Percentiles rank a stretch among this genome's conserved stretches.
Conservation (phyloP, 2,329 filamentous ascomycete species). For the Teratosphaeria pseudoeucalypti region DNA sequence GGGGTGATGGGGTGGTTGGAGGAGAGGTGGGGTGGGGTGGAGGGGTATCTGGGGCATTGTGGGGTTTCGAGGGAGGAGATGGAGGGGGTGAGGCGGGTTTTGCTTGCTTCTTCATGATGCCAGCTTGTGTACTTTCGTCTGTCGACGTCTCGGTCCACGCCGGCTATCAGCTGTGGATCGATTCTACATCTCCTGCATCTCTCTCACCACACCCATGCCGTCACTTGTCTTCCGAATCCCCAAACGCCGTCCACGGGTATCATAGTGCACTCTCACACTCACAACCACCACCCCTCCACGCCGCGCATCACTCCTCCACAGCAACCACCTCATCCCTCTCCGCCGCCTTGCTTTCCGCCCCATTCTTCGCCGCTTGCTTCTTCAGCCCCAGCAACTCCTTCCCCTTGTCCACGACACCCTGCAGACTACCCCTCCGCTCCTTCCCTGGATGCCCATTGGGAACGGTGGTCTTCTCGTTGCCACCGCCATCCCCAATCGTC, state of each 20-base stretch:
- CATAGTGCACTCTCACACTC: background rate
- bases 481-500: conserved; percentile 32
- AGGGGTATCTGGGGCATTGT: conserved; percentile 53
- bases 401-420: conserved; percentile 42
- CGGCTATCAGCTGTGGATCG: background rate
- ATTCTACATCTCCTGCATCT: background rate
- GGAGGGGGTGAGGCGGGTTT: conserved; percentile 24
- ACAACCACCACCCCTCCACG: background rate
- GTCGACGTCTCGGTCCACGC: background rate
- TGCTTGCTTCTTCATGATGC: conserved; percentile 7
- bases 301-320: background rate
- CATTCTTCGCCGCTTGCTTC: conserved; percentile 25
- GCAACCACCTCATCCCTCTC: background rate
- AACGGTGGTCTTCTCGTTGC: conserved; percentile 30
- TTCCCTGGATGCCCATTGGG: conserved; percentile 8
- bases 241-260: background rate
- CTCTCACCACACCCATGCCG: background rate
- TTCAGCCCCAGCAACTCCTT: conserved; percentile 40
- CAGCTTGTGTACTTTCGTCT: background rate
- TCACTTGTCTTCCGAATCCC: background rate
- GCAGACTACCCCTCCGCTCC: conserved; percentile 18
- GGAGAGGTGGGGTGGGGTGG: conserved; percentile 54
- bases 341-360: conserved; percentile 8
- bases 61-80: conserved; percentile 37
- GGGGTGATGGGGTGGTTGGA: conserved; percentile 49